phyloP scores from a whole-genome alignment of 2,329 filamentous ascomycete species.

The Arthroderma sp. region DNA sequence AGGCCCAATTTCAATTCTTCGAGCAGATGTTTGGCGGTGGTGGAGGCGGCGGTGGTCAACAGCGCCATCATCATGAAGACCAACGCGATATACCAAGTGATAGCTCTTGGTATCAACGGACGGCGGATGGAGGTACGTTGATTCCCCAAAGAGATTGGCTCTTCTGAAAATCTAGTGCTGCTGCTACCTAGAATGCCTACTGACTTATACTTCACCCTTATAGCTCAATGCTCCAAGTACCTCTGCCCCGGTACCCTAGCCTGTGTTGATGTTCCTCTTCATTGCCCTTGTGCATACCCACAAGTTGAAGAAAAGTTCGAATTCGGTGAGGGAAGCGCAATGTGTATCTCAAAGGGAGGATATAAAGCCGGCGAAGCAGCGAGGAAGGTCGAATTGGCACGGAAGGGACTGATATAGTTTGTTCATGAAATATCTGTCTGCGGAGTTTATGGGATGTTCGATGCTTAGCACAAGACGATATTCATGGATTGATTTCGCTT shows the following conservation, averaged over 20 bases:
- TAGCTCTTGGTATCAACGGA: conserved; percentile 59
- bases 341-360: conserved; percentile 37
- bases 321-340: conserved; percentile 34
- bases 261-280: conserved; percentile 91
- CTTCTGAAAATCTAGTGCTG: not conserved
- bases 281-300: conserved; percentile 84
- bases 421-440: no score
- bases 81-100: conserved; percentile 76
- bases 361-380: conserved; percentile 34
- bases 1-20: conserved; percentile 91
- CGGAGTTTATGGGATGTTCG: no score
- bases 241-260: conserved; percentile 88
- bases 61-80: conserved; percentile 42
- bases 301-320: conserved; percentile 64
- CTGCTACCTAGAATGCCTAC: not conserved
- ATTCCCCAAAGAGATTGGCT: not conserved
- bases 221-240: conserved; percentile 82
- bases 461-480: no score
- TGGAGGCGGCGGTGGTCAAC: conserved; percentile 44
- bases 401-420: conserved; percentile 34
- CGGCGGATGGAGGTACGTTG: conserved; percentile 9
- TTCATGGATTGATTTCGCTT: no score
- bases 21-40: conserved; percentile 83
- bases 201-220: not conserved
- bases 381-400: conserved; percentile 37